phyloP scores from a whole-genome alignment of 805 yeast genomes.

The Candida gorgasii region DNA sequence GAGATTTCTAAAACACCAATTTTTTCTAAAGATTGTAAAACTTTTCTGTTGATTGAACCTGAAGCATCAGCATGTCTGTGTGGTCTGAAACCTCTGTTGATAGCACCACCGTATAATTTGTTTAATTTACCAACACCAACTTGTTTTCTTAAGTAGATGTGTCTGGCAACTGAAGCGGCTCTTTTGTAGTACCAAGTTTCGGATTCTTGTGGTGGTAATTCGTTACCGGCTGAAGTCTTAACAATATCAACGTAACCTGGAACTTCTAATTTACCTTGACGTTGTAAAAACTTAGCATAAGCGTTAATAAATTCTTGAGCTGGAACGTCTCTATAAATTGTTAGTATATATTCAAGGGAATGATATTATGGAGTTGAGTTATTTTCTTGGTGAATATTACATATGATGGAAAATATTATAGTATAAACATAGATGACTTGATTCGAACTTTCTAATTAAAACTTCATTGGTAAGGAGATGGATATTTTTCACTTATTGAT shows the following conservation, averaged over 20 bases:
- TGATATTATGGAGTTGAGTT: background rate
- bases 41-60: slow-evolving; percentile 98
- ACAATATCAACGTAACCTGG: slow-evolving; percentile 99
- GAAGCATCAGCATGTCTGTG: slow-evolving; percentile 98
- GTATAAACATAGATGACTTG: background rate
- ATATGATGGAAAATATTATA: background rate
- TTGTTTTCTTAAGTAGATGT: slow-evolving; percentile 98
- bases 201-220: slow-evolving; percentile 99
- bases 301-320: slow-evolving; percentile 99
- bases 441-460: background rate
- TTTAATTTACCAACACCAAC: slow-evolving; percentile 99
- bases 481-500: background rate
- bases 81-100: slow-evolving; percentile 99
- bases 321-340: slow-evolving; percentile 91
- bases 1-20: slow-evolving; percentile 95
- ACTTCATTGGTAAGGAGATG: background rate
- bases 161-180: slow-evolving; percentile 99
- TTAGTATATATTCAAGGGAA: slow-evolving; percentile 24
- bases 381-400: background rate
- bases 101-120: slow-evolving; percentile 99
- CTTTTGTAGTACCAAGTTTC: slow-evolving; percentile 99
- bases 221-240: slow-evolving; percentile 98
- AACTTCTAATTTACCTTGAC: slow-evolving; percentile 99
- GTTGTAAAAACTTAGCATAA: slow-evolving; percentile 99
- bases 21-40: slow-evolving; percentile 96